Conservation (phyloP, 75 land plant species). For the Cupressus sempervirens region DNA sequence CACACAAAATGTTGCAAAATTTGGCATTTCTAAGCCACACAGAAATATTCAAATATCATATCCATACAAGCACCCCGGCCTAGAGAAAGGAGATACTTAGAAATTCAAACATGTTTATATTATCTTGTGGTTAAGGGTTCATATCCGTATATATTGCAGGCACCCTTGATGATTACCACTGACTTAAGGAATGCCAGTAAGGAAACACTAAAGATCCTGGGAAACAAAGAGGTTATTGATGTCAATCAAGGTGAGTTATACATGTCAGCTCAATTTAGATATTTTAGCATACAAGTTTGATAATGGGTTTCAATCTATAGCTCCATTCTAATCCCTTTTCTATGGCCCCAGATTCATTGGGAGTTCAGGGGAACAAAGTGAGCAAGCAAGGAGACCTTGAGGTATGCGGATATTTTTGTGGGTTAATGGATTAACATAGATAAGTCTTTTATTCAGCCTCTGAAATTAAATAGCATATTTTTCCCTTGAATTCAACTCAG, state of each 20-base stretch:
- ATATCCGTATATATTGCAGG: conserved; percentile 35
- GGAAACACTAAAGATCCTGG: conserved; percentile 45
- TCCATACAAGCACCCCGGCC: not conserved
- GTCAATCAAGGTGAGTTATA: conserved; percentile 73
- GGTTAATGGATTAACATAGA: not conserved
- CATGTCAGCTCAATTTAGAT: not conserved
- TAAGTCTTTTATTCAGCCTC: too few species aligned
- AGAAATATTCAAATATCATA: not conserved
- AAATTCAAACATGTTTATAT: not conserved
- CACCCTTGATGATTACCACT: conserved; percentile 85
- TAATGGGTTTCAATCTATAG: not conserved
- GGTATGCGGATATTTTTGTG: conserved; percentile 23
- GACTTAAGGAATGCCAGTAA: conserved; percentile 65
- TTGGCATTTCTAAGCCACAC: not conserved
- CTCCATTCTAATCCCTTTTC: not conserved
- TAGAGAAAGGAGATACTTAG: not conserved
- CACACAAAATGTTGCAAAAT: not conserved
- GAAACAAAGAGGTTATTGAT: conserved; percentile 78
- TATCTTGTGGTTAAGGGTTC: not conserved
- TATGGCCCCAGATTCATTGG: conserved; percentile 39
- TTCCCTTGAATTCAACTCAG: not conserved
- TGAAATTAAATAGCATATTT: not conserved
- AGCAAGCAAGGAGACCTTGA: conserved; percentile 35
- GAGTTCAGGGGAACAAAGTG: conserved; percentile 80
- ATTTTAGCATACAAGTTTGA: not conserved